phyloP scores from a whole-genome alignment of 164 flowering plant species.

The Stephania cephalantha region DNA sequence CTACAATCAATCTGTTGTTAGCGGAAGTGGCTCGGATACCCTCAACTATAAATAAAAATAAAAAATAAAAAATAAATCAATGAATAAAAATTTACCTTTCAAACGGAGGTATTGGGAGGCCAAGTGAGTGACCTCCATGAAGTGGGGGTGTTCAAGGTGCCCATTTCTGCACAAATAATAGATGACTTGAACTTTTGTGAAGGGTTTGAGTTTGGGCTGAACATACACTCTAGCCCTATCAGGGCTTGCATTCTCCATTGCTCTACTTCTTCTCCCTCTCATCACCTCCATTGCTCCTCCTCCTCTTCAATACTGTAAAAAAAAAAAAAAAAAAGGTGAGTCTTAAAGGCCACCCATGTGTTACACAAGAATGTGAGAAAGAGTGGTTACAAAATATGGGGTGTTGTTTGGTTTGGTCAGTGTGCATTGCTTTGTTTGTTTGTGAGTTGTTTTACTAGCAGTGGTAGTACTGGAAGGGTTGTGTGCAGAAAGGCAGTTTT shows the following conservation, averaged over 20 bases:
- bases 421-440: too few species aligned
- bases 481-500: too few species aligned
- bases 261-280: conserved; percentile 29
- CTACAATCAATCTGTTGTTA: too few species aligned
- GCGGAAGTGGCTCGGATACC: too few species aligned
- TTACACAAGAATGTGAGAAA: not conserved
- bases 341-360: not conserved
- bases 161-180: conserved; percentile 62
- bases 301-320: not conserved
- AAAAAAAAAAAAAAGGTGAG: too few species aligned
- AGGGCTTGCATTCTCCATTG: conserved; percentile 25
- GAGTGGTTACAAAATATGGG: too few species aligned
- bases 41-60: too few species aligned
- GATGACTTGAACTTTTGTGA: conserved; percentile 43
- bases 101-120: conserved; percentile 47
- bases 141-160: conserved; percentile 68
- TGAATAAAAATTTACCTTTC: conserved; percentile 32
- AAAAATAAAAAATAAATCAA: not conserved
- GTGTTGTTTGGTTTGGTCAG: too few species aligned
- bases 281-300: conserved; percentile 27
- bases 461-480: too few species aligned
- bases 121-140: conserved; percentile 57
- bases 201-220: conserved; percentile 23
- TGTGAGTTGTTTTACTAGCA: too few species aligned
- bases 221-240: conserved; percentile 25